phyloP scores from a whole-genome alignment of 2,329 filamentous ascomycete species.

The Alternaria sp. region DNA sequence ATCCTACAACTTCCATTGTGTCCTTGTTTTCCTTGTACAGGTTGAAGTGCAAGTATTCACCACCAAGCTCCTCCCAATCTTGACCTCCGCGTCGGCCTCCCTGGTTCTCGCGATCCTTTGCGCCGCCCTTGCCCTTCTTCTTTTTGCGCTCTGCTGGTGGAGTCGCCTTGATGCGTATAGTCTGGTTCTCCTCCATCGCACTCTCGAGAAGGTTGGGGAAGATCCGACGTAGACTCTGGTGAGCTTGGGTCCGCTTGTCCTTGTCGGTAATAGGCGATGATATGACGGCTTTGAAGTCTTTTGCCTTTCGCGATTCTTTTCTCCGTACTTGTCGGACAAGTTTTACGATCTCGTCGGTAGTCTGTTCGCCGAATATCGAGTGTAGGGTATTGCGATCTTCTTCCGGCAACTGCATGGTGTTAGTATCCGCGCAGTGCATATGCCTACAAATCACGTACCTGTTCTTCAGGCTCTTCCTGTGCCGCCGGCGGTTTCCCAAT shows the following conservation, averaged over 20 bases:
- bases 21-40: conserved; percentile 97
- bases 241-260: conserved; percentile 66
- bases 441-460: conserved; percentile 13
- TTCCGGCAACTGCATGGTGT: conserved; percentile 40
- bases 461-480: conserved; percentile 20
- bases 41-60: conserved; percentile 86
- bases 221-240: conserved; percentile 74
- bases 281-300: conserved; percentile 61
- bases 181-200: conserved; percentile 73
- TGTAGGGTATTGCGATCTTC: conserved; percentile 49
- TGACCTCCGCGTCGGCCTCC: conserved; percentile 44
- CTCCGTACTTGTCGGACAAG: conserved; percentile 63
- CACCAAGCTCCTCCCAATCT: conserved; percentile 71
- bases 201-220: conserved; percentile 83
- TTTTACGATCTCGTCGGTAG: conserved; percentile 58
- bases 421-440: not conserved
- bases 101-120: conserved; percentile 29
- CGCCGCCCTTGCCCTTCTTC: conserved; percentile 31
- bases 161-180: conserved; percentile 63
- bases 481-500: conserved; percentile 1
- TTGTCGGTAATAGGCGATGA: conserved; percentile 66
- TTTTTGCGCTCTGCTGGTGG: conserved; percentile 47
- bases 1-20: conserved; percentile 87
- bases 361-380: conserved; percentile 60
- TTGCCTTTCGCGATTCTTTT: conserved; percentile 62